Evolutionary conservation across 495 filamentous ascomycete species (phyloP), one percentile per base, ranked within the genome.

Genomic region (Talaromyces ruber): DNA sequence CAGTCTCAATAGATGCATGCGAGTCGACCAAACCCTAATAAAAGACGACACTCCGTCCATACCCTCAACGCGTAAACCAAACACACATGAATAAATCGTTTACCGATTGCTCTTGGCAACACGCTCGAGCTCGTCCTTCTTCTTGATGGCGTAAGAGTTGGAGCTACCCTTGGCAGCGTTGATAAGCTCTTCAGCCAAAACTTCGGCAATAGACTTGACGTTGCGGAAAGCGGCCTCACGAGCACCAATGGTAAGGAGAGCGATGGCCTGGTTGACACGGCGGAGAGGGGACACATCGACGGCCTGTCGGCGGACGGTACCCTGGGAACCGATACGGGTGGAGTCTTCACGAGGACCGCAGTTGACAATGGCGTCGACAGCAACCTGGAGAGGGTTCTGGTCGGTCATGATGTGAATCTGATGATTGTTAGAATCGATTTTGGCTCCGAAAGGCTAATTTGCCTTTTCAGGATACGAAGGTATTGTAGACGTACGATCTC

Each of bases 61-160:
- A 76, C 76, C 75, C 72, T 60, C 43, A 57, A 63, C 61, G 54
- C 30, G 71, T 69, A 77, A 72, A 71, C 34, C 72, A 67, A 72
- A 74, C 71, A 76, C 72, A 70, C 64, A 63, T 72, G 70, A 66
- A 76, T 70, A 78, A 79, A 62, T 72, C 71, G 67, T 79, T 79
- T 98, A 98, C 88, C 94, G 90, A 87, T 98, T 98, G 82, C 86
- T 90, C 91, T 98, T 98, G 79, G 94, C 94, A 75, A 98, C 94
- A 89, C 94, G 94, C 88, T 98, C 94, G 81, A 99, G 79, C 88
- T 99, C 95, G 79, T 99, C 94, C 92, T 99, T 99, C 91, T 99
- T 99, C 91, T 99, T 99, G 85, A 99, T 99, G 66, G 94, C 94
- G 76, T 98, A 99, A 65, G 91, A 96, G 90, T 99, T 99, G 80